Conservation (phyloP, 73 alveolate species). For the Tetrahymena elliotti region DNA sequence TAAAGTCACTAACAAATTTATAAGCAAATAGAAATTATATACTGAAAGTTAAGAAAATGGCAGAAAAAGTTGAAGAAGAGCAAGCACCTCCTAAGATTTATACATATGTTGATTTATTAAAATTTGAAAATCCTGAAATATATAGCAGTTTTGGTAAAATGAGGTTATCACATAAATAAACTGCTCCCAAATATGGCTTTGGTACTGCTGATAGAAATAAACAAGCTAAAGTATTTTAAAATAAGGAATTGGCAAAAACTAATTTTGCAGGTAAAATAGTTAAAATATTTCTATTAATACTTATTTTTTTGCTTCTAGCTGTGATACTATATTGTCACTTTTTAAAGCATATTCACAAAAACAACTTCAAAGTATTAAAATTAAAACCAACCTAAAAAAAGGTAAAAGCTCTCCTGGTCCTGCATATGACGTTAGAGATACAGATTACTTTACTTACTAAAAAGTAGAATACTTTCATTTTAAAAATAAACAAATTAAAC, state of each 20-base stretch:
- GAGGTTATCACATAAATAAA: slow-evolving; percentile 11
- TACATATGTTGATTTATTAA: slow-evolving; percentile 16
- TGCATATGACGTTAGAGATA: slow-evolving; percentile 27
- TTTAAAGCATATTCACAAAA: no score
- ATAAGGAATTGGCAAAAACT: slow-evolving; percentile 32
- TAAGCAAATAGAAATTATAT: neutral
- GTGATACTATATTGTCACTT: neutral
- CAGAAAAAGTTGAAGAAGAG: slow-evolving; percentile 42
- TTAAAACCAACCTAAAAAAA: neutral
- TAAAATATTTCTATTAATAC: no score
- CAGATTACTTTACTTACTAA: slow-evolving; percentile 29
- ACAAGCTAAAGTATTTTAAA: slow-evolving; percentile 26
- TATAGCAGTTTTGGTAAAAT: slow-evolving; percentile 36
- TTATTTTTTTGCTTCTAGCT: neutral
- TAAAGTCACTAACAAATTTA: neutral
- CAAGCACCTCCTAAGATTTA: slow-evolving; percentile 33
- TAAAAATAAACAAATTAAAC: no score
- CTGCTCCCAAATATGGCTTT: slow-evolving; percentile 38
- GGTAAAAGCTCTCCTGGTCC: slow-evolving; percentile 45
- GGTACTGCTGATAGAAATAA: slow-evolving; percentile 41
- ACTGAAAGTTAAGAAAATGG: neutral
- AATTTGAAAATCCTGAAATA: slow-evolving; percentile 21
- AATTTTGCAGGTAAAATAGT: slow-evolving; percentile 24
- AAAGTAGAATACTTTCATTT: neutral
- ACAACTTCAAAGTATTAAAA: neutral